Conservation (phyloP, 2,329 filamentous ascomycete genomes). For the Penicillium sp. region DNA sequence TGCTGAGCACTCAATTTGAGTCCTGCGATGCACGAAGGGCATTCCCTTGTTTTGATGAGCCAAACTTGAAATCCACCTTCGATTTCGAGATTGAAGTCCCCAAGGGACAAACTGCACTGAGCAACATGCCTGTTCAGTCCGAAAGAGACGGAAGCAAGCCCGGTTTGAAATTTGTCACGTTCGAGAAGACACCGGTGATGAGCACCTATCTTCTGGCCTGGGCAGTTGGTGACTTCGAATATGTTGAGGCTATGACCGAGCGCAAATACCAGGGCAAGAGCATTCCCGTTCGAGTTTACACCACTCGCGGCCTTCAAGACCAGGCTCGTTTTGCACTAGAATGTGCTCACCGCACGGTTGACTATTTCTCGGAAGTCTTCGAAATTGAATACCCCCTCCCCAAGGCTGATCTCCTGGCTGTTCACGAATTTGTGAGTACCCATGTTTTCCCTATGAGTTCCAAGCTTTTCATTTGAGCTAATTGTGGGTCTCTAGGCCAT, state of each 20-base stretch:
- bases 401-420: slow-evolving; percentile 85
- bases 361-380: slow-evolving; percentile 94
- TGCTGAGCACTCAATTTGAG: slow-evolving; percentile 97
- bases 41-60: slow-evolving; percentile 98
- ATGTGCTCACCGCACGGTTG: slow-evolving; percentile 88
- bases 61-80: slow-evolving; percentile 93
- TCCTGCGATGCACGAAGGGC: slow-evolving; percentile 90
- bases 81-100: slow-evolving; percentile 92
- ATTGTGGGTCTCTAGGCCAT: slow-evolving; percentile 45
- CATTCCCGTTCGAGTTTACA: slow-evolving; percentile 93
- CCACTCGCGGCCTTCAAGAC: slow-evolving; percentile 87
- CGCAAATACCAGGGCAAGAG: slow-evolving; percentile 88
- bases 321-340: slow-evolving; percentile 87
- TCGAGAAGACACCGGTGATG: slow-evolving; percentile 85
- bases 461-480: slow-evolving; percentile 28
- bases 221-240: slow-evolving; percentile 96
- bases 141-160: slow-evolving; percentile 67
- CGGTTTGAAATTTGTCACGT: slow-evolving; percentile 66
- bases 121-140: slow-evolving; percentile 90
- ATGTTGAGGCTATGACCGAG: slow-evolving; percentile 86
- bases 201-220: slow-evolving; percentile 86
- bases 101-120: slow-evolving; percentile 80
- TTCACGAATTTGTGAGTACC: slow-evolving; percentile 80
- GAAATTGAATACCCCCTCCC: slow-evolving; percentile 89
- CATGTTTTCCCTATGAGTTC: neutral